Conservation (phyloP, 176 grass and related monocot species). For the Themeda triandra region DNA sequence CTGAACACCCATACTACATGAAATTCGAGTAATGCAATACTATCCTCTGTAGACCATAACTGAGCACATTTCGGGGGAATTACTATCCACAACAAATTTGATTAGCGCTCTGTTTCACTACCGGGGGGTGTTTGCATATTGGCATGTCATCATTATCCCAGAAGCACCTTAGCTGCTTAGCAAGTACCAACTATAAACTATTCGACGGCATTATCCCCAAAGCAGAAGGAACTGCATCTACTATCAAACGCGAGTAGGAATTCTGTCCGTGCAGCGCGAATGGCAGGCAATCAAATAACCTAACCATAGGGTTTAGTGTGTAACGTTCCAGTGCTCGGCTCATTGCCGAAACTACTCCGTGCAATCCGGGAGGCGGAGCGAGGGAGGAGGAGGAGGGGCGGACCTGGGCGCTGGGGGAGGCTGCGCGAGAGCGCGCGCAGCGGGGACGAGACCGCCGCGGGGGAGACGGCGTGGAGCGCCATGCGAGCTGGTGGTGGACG, state of each 20-base stretch:
- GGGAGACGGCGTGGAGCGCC: conserved; percentile 61
- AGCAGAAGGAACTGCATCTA: neutral
- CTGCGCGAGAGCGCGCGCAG: conserved; percentile 19
- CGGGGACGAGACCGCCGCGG: conserved; percentile 38
- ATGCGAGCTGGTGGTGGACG: conserved; percentile 16
- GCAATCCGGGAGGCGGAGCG: neutral
- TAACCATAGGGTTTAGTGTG: neutral
- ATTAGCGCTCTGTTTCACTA: neutral
- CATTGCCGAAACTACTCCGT: neutral
- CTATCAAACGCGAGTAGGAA: neutral
- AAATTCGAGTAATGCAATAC: neutral
- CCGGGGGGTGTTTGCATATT: neutral
- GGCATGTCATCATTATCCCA: neutral
- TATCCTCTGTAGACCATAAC: neutral
- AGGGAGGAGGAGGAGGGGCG: neutral
- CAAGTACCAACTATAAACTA: neutral
- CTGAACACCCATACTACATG: neutral
- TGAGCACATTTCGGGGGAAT: neutral
- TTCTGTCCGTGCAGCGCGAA: neutral
- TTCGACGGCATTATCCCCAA: neutral
- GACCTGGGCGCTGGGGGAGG: conserved; percentile 42
- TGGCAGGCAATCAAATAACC: neutral
- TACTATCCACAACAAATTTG: neutral
- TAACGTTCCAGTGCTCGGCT: neutral
- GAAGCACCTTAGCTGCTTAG: neutral